Evolutionary conservation across 2,329 filamentous ascomycete species (phyloP).

Genomic region (Chalara sp.): DNA sequence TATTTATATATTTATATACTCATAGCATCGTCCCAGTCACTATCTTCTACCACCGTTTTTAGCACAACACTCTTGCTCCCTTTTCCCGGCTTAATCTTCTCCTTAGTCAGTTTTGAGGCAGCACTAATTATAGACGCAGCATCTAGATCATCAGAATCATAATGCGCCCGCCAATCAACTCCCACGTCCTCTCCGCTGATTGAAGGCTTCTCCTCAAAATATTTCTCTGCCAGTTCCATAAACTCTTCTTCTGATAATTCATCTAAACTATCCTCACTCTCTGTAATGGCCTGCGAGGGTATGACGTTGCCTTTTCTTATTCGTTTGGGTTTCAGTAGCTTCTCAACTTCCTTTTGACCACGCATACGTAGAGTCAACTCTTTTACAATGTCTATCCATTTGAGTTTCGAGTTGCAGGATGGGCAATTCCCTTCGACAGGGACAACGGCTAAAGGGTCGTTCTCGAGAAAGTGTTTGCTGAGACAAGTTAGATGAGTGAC

Average conservation of each 20-base stretch:
- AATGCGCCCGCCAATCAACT: slow-evolving; percentile 13
- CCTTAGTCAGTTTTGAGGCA: slow-evolving; percentile 6
- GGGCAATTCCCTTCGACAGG: slow-evolving; percentile 68
- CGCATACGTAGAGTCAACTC: slow-evolving; percentile 71
- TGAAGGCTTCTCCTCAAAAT: slow-evolving; percentile 6
- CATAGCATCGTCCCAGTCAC: slow-evolving; percentile 44
- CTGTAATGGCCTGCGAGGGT: slow-evolving; percentile 7
- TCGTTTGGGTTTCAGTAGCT: slow-evolving; percentile 49
- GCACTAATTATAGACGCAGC: slow-evolving; percentile 13
- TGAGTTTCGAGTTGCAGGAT: slow-evolving; percentile 51
- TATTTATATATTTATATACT: no score
- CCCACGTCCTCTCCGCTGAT: neutral
- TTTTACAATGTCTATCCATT: slow-evolving; percentile 75
- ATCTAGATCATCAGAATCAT: slow-evolving; percentile 18
- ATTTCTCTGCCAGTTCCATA: slow-evolving; percentile 1
- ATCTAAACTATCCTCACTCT: slow-evolving; percentile 9
- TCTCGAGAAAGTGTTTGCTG: slow-evolving; percentile 43
- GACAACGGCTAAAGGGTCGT: slow-evolving; percentile 33
- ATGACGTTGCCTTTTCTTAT: slow-evolving; percentile 7
- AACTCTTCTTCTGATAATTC: slow-evolving; percentile 9
- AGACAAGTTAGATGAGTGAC: slow-evolving; percentile 56
- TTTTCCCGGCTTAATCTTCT: slow-evolving; percentile 3
- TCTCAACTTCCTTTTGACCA: slow-evolving; percentile 62
- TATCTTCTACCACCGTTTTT: slow-evolving; percentile 45
- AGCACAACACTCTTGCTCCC: slow-evolving; percentile 14